phyloP scores from a whole-genome alignment of 2,329 filamentous ascomycete species.

The Westerdykella aurantiaca region DNA sequence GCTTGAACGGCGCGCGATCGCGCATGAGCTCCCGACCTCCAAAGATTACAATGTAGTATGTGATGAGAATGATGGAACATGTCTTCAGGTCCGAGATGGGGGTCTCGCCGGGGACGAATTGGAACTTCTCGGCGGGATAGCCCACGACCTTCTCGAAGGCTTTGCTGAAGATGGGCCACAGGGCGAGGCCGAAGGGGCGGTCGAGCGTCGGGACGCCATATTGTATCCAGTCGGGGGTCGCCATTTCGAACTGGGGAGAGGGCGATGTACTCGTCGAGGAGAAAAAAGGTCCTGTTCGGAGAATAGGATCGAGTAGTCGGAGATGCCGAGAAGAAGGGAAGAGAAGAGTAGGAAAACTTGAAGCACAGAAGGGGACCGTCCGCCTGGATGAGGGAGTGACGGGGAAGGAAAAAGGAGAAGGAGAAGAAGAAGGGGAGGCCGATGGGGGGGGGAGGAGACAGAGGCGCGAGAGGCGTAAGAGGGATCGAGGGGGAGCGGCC shows the following conservation, averaged over 20 bases:
- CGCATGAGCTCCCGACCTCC: constrained; percentile 91
- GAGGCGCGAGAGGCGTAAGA: constrained; percentile 1
- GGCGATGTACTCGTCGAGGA: constrained; percentile 4
- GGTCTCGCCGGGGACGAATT: constrained; percentile 73
- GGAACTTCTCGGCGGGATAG: constrained; percentile 80
- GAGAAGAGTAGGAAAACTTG: constrained; percentile 9
- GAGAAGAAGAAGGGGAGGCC: constrained; percentile 16
- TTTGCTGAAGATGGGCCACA: constrained; percentile 95
- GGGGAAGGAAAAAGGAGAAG: constrained; percentile 19
- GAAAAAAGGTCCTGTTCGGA: constrained; percentile 1
- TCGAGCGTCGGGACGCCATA: constrained; percentile 70
- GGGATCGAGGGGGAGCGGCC: too few species aligned
- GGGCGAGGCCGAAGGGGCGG: constrained; percentile 79
- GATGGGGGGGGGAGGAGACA: constrained; percentile 5
- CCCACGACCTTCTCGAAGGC: constrained; percentile 70
- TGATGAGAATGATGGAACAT: constrained; percentile 70
- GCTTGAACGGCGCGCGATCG: constrained; percentile 74
- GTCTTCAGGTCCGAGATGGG: constrained; percentile 86
- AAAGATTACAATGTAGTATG: constrained; percentile 92
- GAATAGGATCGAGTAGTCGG: constrained; percentile 1
- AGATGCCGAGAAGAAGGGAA: constrained; percentile 1
- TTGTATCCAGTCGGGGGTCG: constrained; percentile 49
- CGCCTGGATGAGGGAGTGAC: constrained; percentile 33
- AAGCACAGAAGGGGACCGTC: constrained; percentile 13
- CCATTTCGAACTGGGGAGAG: constrained; percentile 38